Conservation (phyloP, 2,329 filamentous ascomycete species). For the Cadophora sp. region DNA sequence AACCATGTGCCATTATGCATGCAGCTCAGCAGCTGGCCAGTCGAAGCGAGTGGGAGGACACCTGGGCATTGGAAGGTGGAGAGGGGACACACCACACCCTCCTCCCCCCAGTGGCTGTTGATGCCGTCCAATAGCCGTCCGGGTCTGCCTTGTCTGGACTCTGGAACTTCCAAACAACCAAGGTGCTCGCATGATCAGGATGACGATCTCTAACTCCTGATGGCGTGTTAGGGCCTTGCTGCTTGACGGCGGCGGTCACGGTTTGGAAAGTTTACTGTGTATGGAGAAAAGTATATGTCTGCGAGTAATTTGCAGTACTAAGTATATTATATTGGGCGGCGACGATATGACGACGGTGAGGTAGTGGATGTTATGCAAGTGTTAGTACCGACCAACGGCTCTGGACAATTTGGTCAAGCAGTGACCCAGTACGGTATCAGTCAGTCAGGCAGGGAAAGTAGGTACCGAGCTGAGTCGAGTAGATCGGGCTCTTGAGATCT, state of each 20-base stretch:
- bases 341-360: slow-evolving; percentile 7
- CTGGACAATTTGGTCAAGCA: neutral
- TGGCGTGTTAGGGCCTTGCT: slow-evolving; percentile 32
- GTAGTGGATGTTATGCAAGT: neutral
- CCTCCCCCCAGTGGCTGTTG: neutral
- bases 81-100: neutral
- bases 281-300: slow-evolving; percentile 3
- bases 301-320: too few species aligned
- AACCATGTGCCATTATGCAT: slow-evolving; percentile 22
- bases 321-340: neutral
- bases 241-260: neutral
- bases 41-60: slow-evolving; percentile 9
- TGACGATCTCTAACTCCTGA: slow-evolving; percentile 38
- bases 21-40: neutral
- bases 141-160: slow-evolving; percentile 22
- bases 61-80: slow-evolving; percentile 1
- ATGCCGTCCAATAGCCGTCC: slow-evolving; percentile 23
- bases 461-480: slow-evolving; percentile 1
- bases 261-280: neutral
- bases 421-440: too few species aligned
- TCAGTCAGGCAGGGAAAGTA: neutral
- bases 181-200: slow-evolving; percentile 42
- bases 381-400: neutral
- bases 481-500: slow-evolving; percentile 7
- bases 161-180: slow-evolving; percentile 26